Base-by-base conservation (phyloP, 148 eudicot genomes). In the Bassia scoparia region DNA sequence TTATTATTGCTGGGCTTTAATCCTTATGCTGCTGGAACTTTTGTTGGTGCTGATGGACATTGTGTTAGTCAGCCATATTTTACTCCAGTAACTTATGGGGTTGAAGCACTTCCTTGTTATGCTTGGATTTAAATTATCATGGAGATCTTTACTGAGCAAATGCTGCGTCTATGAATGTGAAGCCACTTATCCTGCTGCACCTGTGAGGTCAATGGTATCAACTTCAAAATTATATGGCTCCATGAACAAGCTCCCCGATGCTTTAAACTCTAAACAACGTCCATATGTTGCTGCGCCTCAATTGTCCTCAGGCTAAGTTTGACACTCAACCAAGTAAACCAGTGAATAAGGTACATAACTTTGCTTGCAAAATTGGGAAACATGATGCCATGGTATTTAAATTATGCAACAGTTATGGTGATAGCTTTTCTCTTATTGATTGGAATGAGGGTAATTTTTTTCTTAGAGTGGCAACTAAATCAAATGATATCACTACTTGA, bases 1-100 rank as follows among this genome's bases (percentile, higher is more conserved):
- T 38, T 89, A 86, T 77, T 89, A 87, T 76, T 82, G 74, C 87
- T 87, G 65, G 88, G 89, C 59, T 86, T 83, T 81, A 81, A 79
- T 83, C 85, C 93, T 34, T 90, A 87, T 68, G 75, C 84, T 69
- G 52, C 89, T 53, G 88, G 88, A 44, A 31, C 84, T 34, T 87
- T 30, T 71, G 74, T 85, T 72, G 84, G 90, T 41, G 81, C 83
- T 49, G 86, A 86, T 46, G 91, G 96, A 58, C 86, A 84, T 65
- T 79, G 78, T 43, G 81, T 79, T 74, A 74, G 81, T 54, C 88
- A 80, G 50, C 82, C 80, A 23, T 85, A 84, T 73, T 83, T 49
- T 82, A 65, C 83, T 23, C 84, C 86, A 30, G 84, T 62, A 35
- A 78, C 89, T 50, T 86, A 79, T 80, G 89, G 91, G 49, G 71